Conservation (phyloP, 495 filamentous ascomycete species). For the Massariosphaeria phaeospora region DNA sequence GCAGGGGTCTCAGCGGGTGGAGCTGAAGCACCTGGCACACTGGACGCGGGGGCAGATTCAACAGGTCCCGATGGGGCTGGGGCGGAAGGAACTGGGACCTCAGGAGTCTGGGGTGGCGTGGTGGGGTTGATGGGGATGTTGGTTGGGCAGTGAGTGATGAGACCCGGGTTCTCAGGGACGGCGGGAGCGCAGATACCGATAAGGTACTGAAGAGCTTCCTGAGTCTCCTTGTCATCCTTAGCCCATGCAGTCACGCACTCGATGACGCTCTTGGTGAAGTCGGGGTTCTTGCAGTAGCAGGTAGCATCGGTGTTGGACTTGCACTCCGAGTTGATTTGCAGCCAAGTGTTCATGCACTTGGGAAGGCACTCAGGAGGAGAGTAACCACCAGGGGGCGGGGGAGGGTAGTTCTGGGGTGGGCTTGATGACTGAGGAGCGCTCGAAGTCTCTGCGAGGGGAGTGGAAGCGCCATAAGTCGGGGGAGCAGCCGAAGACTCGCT, state of each 20-base stretch:
- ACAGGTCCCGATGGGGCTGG: background rate
- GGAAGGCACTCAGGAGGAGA: slow-evolving; percentile 63
- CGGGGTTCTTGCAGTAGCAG: slow-evolving; percentile 80
- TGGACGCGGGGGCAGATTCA: too few species aligned
- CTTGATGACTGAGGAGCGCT: background rate
- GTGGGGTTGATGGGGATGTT: slow-evolving; percentile 56
- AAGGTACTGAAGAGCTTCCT: slow-evolving; percentile 74
- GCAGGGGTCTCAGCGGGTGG: slow-evolving; percentile 1
- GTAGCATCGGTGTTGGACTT: slow-evolving; percentile 71
- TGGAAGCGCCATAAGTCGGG: slow-evolving; percentile 35
- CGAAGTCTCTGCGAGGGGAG: slow-evolving; percentile 2
- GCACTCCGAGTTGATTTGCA: slow-evolving; percentile 63
- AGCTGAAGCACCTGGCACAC: background rate
- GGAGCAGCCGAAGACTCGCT: background rate
- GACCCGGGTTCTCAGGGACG: slow-evolving; percentile 72
- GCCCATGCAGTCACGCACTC: slow-evolving; percentile 77
- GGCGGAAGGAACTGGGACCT: slow-evolving; percentile 9
- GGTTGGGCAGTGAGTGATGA: slow-evolving; percentile 66
- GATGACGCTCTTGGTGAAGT: slow-evolving; percentile 76
- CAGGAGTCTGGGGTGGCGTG: slow-evolving; percentile 17
- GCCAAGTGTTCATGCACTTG: slow-evolving; percentile 90
- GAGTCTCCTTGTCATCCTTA: slow-evolving; percentile 59
- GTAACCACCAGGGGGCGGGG: slow-evolving; percentile 17
- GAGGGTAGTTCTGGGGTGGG: background rate
- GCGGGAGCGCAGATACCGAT: slow-evolving; percentile 82